Evolutionary conservation across 176 grass and related monocot genomes (phyloP).

Genomic region (Musa beccarii): DNA sequence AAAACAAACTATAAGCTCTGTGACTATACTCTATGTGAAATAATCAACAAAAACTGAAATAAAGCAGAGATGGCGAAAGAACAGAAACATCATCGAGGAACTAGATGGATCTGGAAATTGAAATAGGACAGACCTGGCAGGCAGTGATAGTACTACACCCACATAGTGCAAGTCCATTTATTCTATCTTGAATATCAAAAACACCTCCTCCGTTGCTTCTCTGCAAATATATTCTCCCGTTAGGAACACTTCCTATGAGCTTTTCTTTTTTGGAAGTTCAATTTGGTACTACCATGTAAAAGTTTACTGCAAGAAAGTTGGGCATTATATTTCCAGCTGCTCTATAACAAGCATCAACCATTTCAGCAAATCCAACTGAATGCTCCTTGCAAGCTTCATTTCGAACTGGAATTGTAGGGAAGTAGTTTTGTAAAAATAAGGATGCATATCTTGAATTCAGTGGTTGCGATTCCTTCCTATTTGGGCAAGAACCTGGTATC

Average conservation of each 20-base stretch:
- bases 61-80: not conserved
- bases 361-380: slow-evolving; percentile 62
- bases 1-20: too few species aligned
- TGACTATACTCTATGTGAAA: too few species aligned
- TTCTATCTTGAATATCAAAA: slow-evolving; percentile 88
- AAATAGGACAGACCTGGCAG: slow-evolving; percentile 59
- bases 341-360: slow-evolving; percentile 82
- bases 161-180: slow-evolving; percentile 75
- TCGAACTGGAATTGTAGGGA: slow-evolving; percentile 69
- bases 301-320: slow-evolving; percentile 85
- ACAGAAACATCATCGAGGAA: too few species aligned
- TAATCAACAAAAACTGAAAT: not conserved
- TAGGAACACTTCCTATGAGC: slow-evolving; percentile 6
- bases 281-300: slow-evolving; percentile 72
- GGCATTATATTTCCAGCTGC: slow-evolving; percentile 86
- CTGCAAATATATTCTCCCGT: slow-evolving; percentile 37
- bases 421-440: slow-evolving; percentile 85
- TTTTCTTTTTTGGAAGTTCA: not conserved
- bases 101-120: not conserved
- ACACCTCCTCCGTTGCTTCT: slow-evolving; percentile 73
- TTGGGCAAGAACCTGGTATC: slow-evolving; percentile 62
- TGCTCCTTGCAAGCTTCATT: slow-evolving; percentile 96
- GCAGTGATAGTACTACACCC: slow-evolving; percentile 61
- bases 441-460: slow-evolving; percentile 75
- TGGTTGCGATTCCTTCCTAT: slow-evolving; percentile 88